phyloP scores from a whole-genome alignment of 345 rosid genomes.

The Rhizophora mangle region DNA sequence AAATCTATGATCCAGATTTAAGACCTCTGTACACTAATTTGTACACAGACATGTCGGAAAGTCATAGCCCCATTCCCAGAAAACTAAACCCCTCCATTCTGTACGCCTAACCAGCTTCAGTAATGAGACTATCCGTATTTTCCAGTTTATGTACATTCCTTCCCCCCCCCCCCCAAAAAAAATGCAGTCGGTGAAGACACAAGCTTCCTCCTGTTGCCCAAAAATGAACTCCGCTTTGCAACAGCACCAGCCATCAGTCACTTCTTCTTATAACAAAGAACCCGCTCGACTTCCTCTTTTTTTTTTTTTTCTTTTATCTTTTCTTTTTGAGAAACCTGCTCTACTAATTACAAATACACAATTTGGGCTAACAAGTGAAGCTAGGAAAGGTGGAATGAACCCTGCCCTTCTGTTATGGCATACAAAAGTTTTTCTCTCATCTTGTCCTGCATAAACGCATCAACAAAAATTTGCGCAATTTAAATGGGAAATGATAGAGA shows the following conservation, averaged over 20 bases:
- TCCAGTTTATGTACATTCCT: constrained; percentile 20
- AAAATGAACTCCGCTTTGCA: constrained; percentile 25
- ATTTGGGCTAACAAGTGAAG: constrained; percentile 19
- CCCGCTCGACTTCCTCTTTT: constrained; percentile 13
- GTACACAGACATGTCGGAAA: constrained; percentile 15
- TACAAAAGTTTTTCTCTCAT: constrained; percentile 84
- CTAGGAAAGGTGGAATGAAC: constrained; percentile 95
- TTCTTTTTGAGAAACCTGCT: constrained; percentile 11
- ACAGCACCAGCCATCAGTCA: constrained; percentile 8
- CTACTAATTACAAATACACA: constrained; percentile 52
- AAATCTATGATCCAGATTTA: constrained; percentile 14
- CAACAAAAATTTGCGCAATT: neutral
- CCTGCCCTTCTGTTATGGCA: constrained; percentile 96
- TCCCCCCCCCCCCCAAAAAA: neutral
- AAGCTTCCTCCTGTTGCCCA: constrained; percentile 30
- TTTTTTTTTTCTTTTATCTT: too few relatives aligned
- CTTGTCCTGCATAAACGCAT: constrained; percentile 57
- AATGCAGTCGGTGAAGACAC: constrained; percentile 3
- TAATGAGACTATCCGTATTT: constrained; percentile 6
- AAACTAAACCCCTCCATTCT: constrained; percentile 10
- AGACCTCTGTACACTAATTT: constrained; percentile 18
- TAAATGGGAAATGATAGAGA: neutral
- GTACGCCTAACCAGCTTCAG: constrained; percentile 17
- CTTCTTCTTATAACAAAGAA: constrained; percentile 10
- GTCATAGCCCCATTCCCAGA: too few relatives aligned